Conservation (phyloP, 1,284 basidiomycete genomes). For the Schizophyllum commune region DNA sequence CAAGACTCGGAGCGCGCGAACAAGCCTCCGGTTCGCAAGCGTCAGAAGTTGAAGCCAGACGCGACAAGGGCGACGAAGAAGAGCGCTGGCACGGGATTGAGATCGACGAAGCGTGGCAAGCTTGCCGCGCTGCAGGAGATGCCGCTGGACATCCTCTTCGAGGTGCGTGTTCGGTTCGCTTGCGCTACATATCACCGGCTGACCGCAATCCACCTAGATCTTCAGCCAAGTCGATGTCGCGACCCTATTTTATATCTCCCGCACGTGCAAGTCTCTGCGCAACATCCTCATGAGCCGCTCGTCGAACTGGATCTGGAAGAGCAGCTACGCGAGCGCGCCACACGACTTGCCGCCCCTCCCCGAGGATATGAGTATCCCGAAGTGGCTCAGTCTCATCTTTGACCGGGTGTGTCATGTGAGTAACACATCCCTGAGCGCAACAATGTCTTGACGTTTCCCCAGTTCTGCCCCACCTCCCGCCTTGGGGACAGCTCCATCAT, state of each 20-base stretch:
- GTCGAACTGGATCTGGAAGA: slow-evolving; percentile 12
- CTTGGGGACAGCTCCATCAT: background rate
- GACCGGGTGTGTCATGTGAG: slow-evolving; percentile 14
- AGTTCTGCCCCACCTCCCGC: background rate
- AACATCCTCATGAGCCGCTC: slow-evolving; percentile 14
- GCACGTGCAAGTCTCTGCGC: slow-evolving; percentile 15
- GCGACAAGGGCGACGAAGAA: no score
- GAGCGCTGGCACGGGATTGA: background rate
- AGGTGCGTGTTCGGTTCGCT: background rate
- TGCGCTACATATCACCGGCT: background rate
- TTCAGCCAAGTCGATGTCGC: slow-evolving; percentile 11
- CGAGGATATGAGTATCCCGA: slow-evolving; percentile 12
- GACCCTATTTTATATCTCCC: slow-evolving; percentile 13
- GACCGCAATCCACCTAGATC: slow-evolving; percentile 2
- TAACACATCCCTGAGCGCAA: background rate
- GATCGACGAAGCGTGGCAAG: no score
- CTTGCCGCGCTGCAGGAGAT: slow-evolving; percentile 7
- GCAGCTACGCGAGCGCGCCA: background rate
- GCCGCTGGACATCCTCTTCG: slow-evolving; percentile 13
- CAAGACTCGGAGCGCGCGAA: no score
- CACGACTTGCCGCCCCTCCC: slow-evolving; percentile 13
- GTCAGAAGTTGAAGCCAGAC: no score
- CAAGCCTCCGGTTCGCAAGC: no score
- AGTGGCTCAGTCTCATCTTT: slow-evolving; percentile 15
- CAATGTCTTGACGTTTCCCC: background rate